Conservation (phyloP, 2,329 filamentous ascomycete species). For the Xylaria sp. region DNA sequence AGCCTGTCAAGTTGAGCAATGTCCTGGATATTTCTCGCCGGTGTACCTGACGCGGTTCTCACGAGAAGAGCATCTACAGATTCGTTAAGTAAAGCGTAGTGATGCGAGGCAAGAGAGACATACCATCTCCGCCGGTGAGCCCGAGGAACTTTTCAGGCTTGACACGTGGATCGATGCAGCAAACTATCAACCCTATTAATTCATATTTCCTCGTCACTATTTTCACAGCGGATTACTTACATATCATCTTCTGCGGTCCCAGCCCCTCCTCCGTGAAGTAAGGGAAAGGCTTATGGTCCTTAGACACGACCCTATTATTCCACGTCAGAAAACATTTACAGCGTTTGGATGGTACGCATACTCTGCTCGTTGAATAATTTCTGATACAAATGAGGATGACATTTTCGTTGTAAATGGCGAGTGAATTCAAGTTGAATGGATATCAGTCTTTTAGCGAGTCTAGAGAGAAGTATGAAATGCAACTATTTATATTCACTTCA, state of each 20-base stretch:
- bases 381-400: slow-evolving; percentile 9
- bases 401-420: slow-evolving; percentile 6
- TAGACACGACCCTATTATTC: slow-evolving; percentile 7
- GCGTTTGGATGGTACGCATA: background rate
- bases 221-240: background rate
- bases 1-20: slow-evolving; percentile 12
- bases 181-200: slow-evolving; percentile 7
- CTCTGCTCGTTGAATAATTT: slow-evolving; percentile 20
- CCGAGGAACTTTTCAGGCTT: slow-evolving; percentile 16
- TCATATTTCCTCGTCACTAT: background rate
- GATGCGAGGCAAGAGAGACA: background rate
- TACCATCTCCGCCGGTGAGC: slow-evolving; percentile 5
- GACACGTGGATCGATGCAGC: slow-evolving; percentile 21
- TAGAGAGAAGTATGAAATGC: background rate
- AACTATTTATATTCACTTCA: background rate
- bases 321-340: background rate
- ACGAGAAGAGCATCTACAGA: background rate
- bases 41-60: slow-evolving; percentile 10
- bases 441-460: background rate
- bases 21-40: slow-evolving; percentile 9
- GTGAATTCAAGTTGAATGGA: background rate
- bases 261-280: background rate
- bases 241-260: slow-evolving; percentile 22
- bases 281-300: slow-evolving; percentile 10
- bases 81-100: background rate